Conservation (phyloP, 306 rosid species). For the Elaeagnus macrophylla region DNA sequence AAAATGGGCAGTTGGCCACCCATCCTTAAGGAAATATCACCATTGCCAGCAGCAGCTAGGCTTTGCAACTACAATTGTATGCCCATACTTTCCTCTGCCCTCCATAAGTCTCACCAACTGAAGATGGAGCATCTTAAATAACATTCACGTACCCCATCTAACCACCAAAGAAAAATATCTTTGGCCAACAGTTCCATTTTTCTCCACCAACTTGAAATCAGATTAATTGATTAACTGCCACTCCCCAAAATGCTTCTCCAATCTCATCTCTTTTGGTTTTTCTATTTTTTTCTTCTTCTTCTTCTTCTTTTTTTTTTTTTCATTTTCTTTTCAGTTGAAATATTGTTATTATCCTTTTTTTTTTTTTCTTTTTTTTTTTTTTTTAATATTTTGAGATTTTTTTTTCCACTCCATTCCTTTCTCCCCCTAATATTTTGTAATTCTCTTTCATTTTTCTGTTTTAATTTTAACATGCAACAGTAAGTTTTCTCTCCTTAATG, state of each 20-base stretch:
- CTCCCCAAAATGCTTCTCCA: background rate
- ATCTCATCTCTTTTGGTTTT: slow-evolving; percentile 8
- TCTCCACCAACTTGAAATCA: slow-evolving; percentile 9
- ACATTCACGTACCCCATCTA: slow-evolving; percentile 35
- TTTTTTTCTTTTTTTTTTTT: slow-evolving; percentile 10
- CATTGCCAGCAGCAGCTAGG: slow-evolving; percentile 50
- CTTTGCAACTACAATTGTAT: slow-evolving; percentile 44
- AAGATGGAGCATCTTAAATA: slow-evolving; percentile 45
- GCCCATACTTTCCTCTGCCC: slow-evolving; percentile 43
- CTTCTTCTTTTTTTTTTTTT: background rate
- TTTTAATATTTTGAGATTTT: slow-evolving; percentile 5
- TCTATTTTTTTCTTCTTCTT: slow-evolving; percentile 10
- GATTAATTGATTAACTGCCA: background rate
- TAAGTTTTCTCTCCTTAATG: slow-evolving; percentile 20
- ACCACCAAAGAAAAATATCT: slow-evolving; percentile 30
- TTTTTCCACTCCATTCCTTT: background rate
- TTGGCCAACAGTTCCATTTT: slow-evolving; percentile 20
- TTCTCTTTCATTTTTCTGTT: background rate
- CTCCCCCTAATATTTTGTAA: background rate
- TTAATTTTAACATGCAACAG: slow-evolving; percentile 22
- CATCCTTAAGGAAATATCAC: slow-evolving; percentile 41
- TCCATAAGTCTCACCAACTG: slow-evolving; percentile 33
- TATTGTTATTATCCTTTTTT: too few species aligned
- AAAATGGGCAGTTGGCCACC: slow-evolving; percentile 39
- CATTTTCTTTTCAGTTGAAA: slow-evolving; percentile 8